These are phyloP conservation scores for Phytophthora pisi DNA, from an alignment of 352 stramenopile genomes.

Conservation along the genomic window DNA sequence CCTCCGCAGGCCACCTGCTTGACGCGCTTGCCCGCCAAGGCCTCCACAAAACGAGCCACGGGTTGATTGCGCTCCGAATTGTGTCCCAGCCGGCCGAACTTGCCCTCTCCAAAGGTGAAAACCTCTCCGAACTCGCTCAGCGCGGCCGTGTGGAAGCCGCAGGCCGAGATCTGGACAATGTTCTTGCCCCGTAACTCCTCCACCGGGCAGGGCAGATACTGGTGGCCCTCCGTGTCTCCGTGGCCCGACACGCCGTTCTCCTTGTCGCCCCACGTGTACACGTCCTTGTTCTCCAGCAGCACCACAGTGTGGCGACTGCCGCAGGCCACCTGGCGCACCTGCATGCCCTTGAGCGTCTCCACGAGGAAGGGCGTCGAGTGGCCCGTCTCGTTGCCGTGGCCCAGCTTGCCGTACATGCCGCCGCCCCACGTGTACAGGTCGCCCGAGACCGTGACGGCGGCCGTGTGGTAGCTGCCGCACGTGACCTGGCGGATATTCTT, in stretches of 20 bases:
- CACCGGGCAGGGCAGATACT: conserved; percentile 93
- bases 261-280: conserved; percentile 96
- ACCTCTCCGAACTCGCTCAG: conserved; percentile 90
- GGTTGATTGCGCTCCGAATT: conserved; percentile 86
- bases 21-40: conserved; percentile 70
- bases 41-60: conserved; percentile 75
- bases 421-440: conserved; percentile 95
- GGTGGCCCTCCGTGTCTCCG: conserved; percentile 94
- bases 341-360: conserved; percentile 91
- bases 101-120: conserved; percentile 94
- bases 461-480: conserved; percentile 96
- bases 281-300: conserved; percentile 85
- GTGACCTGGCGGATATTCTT: conserved; percentile 93
- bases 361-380: conserved; percentile 94
- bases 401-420: conserved; percentile 96
- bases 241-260: conserved; percentile 96
- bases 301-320: conserved; percentile 95
- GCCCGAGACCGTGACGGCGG: conserved; percentile 93
- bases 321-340: conserved; percentile 94
- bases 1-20: conserved; percentile 90
- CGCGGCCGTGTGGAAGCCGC: conserved; percentile 86
- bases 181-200: conserved; percentile 87
- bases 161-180: conserved; percentile 91
- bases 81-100: conserved; percentile 87
- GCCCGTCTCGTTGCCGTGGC: conserved; percentile 93